Base-by-base conservation (phyloP, 495 filamentous ascomycete species). In the Saxophila tyrrhenica region DNA sequence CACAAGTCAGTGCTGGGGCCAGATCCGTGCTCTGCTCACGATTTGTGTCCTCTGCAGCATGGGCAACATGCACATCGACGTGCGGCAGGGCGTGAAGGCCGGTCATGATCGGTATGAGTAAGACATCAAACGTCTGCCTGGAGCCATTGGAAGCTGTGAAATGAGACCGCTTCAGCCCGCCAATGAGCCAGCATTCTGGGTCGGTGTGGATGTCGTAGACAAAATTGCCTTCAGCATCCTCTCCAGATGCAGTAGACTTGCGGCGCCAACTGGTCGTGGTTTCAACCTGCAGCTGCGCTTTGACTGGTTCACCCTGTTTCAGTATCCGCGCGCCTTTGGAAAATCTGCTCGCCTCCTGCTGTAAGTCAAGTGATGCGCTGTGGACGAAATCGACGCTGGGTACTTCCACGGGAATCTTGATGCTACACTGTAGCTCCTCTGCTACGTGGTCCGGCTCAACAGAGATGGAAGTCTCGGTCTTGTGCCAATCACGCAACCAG, bases 351-450 rank as follows among this genome's bases (percentile, higher is more conserved):
- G 61, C 11, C 8, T 25, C 59, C 52, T 57, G 68, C 44, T 57
- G 61, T 19, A 89, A 71, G 23, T 74, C 75, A 42, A 96, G 78
- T 51, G 89, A 82, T 17, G 84, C 86, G 0, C 85, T 94, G 68
- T 91, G 85, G 1, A 97, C 82, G 23, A 96, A 79, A 51, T 85
- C 80, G 22, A 95, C 75, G 7, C 84, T 77, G 0, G 92, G 94
- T n/a, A 97, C 78, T 43, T 94, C 86, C 19, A 97, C 88, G 0
- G 84, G 78, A 52, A 89, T 85, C 3, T 78, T 69, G 51, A 89
- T 80, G 11, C 76, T 57, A 23, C 63, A 64, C 8, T 50, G 52
- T 1, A 54, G 15, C 25, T 60, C 52, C 10, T 57, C 51, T 19
- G 51, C 13, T 0, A 55, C 39, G 13, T 53, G 52, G 16, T 51